Percentiles rank a stretch among this genome's conserved stretches.
phyloP scores from a whole-genome alignment of 441 rosid genomes.

The Bocquillonia castaneifolia region DNA sequence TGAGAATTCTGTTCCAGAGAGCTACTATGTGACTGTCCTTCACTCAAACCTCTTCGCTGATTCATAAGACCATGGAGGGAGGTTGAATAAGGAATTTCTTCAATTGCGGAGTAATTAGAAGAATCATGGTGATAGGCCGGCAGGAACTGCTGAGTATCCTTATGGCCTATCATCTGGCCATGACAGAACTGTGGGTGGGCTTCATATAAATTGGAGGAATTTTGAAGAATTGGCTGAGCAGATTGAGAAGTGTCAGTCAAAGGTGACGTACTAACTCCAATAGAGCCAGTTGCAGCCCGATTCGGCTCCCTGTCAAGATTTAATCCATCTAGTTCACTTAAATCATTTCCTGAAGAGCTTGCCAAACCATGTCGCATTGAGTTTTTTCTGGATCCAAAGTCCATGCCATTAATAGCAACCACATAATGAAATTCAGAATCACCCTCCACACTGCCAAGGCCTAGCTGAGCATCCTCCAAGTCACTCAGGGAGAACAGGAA shows the following conservation, averaged over 20 bases:
- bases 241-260: slow-evolving; percentile 27
- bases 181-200: slow-evolving; percentile 39
- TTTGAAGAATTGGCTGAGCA: slow-evolving; percentile 35
- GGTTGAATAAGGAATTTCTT: slow-evolving; percentile 36
- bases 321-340: slow-evolving; percentile 44
- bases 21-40: slow-evolving; percentile 34
- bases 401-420: slow-evolving; percentile 84
- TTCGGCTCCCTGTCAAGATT: slow-evolving; percentile 36
- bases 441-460: slow-evolving; percentile 45
- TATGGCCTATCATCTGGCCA: slow-evolving; percentile 42
- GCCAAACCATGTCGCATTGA: slow-evolving; percentile 36
- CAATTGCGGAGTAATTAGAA: slow-evolving; percentile 34
- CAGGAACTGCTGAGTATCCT: slow-evolving; percentile 32
- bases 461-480: slow-evolving; percentile 63
- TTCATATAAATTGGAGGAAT: slow-evolving; percentile 42
- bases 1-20: slow-evolving; percentile 42
- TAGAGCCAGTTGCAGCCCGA: slow-evolving; percentile 37
- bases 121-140: slow-evolving; percentile 33
- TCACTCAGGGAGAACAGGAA: slow-evolving; percentile 69
- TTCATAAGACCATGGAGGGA: slow-evolving; percentile 37
- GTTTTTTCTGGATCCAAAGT: slow-evolving; percentile 45
- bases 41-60: slow-evolving; percentile 41
- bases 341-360: slow-evolving; percentile 47
- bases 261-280: slow-evolving; percentile 39
- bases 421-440: slow-evolving; percentile 75